Evolutionary conservation across 2,329 filamentous ascomycete genomes (phyloP).

Genomic region (Pseudogymnoascus sp.): DNA sequence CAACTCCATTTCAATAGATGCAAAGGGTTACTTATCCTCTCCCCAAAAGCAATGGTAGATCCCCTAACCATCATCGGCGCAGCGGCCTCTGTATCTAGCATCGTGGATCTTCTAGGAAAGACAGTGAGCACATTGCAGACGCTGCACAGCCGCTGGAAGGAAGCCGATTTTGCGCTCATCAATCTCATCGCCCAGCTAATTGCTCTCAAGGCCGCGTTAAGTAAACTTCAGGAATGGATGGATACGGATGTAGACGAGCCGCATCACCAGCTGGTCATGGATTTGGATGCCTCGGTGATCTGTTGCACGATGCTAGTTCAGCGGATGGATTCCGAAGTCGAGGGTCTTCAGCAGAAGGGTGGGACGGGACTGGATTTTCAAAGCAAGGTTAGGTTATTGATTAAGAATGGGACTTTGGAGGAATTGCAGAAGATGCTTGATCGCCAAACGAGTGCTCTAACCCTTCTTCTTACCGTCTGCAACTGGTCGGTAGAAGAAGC

Average conservation of each 20-base stretch:
- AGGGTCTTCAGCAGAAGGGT: background rate
- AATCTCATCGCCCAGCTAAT: background rate
- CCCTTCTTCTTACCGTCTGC: background rate
- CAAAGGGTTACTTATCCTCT: background rate
- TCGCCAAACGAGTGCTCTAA: background rate
- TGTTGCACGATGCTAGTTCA: constrained; percentile 10
- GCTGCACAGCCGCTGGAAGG: background rate
- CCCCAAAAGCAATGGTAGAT: background rate
- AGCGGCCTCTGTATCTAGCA: background rate
- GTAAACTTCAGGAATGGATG: constrained; percentile 12
- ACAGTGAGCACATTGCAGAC: background rate
- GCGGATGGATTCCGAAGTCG: background rate
- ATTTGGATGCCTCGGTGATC: constrained; percentile 9
- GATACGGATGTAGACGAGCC: constrained; percentile 8
- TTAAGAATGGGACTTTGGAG: background rate
- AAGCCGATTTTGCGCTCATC: background rate
- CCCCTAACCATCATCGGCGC: background rate
- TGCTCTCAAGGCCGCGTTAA: constrained; percentile 8
- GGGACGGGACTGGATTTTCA: background rate
- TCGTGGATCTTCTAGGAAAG: background rate
- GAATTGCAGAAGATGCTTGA: background rate
- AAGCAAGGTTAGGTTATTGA: background rate
- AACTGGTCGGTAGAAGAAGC: background rate
- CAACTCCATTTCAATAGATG: background rate
- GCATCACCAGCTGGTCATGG: constrained; percentile 12